Percentiles rank a stretch among this genome's conserved stretches.
Evolutionary conservation across 208 protist species (phyloP).

Genomic region (Trypanosoma caninum): DNA sequence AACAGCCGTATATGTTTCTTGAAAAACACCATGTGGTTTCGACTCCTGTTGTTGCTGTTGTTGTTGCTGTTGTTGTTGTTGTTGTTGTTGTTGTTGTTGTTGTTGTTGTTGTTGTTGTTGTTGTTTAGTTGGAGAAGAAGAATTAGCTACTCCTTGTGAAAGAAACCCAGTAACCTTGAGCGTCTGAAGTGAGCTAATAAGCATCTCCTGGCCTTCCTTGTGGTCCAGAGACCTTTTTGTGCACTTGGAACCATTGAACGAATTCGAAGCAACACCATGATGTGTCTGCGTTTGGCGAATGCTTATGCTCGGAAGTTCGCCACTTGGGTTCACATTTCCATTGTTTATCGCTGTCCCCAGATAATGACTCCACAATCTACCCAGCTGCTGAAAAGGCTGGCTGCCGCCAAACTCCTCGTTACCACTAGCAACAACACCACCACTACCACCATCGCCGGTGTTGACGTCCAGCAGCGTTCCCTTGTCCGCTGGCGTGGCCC

Average conservation of each 20-base stretch:
- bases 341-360: slow-evolving; percentile 19
- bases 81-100: too few species aligned
- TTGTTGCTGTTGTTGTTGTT: too few species aligned
- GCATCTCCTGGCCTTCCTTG: slow-evolving; percentile 1
- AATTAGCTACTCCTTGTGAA: not conserved
- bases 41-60: too few species aligned
- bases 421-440: not conserved
- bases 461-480: not conserved
- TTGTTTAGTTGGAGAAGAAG: slow-evolving; percentile 2
- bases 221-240: slow-evolving; percentile 2
- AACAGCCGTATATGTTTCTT: not conserved
- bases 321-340: not conserved
- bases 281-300: slow-evolving; percentile 9
- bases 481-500: slow-evolving; percentile 2
- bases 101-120: too few species aligned
- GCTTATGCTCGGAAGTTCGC: slow-evolving; percentile 16
- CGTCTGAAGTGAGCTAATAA: slow-evolving; percentile 1
- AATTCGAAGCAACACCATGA: not conserved
- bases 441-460: not conserved
- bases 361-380: slow-evolving; percentile 37
- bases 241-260: slow-evolving; percentile 4
- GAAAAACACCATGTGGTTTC: not conserved
- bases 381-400: slow-evolving; percentile 28
- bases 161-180: slow-evolving; percentile 11
- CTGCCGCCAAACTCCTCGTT: not conserved